These are phyloP conservation scores for Phialemonium atrogriseum DNA, from an alignment of 2,329 filamentous ascomycete species.

Conservation along the genomic window DNA sequence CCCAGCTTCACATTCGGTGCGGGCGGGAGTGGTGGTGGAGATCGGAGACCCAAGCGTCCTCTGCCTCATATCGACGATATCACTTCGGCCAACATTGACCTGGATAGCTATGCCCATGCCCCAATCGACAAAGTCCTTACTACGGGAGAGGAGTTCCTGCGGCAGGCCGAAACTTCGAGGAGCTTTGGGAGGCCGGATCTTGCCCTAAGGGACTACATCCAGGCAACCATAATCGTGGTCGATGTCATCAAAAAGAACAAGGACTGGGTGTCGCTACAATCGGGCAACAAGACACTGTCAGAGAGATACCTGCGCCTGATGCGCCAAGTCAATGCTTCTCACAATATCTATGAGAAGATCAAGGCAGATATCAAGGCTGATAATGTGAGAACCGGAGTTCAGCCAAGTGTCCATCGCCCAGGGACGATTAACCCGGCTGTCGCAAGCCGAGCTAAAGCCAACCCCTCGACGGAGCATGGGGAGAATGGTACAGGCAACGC, in stretches of 20 bases:
- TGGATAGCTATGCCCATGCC: conserved; percentile 38
- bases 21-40: conserved; percentile 3
- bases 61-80: conserved; percentile 48
- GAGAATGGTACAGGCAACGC: too few species aligned
- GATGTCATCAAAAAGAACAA: conserved; percentile 69
- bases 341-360: conserved; percentile 45
- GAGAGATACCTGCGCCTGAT: conserved; percentile 42
- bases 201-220: conserved; percentile 77
- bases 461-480: too few species aligned
- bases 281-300: conserved; percentile 39
- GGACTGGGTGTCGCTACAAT: conserved; percentile 60
- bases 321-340: conserved; percentile 38
- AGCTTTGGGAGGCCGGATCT: conserved; percentile 60
- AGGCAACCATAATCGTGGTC: conserved; percentile 70
- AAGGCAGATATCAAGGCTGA: conserved; percentile 54
- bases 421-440: too few species aligned
- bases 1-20: too few species aligned
- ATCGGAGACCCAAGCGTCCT: conserved; percentile 21
- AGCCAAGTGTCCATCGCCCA: conserved; percentile 25
- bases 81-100: conserved; percentile 33
- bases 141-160: conserved; percentile 42
- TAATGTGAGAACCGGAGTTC: conserved; percentile 53
- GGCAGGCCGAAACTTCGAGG: conserved; percentile 52
- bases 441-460: too few species aligned
- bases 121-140: conserved; percentile 47